These are phyloP conservation scores for Cutaneotrichosporon mucoides DNA, from an alignment of 1,284 basidiomycete genomes.

Conservation along the genomic window DNA sequence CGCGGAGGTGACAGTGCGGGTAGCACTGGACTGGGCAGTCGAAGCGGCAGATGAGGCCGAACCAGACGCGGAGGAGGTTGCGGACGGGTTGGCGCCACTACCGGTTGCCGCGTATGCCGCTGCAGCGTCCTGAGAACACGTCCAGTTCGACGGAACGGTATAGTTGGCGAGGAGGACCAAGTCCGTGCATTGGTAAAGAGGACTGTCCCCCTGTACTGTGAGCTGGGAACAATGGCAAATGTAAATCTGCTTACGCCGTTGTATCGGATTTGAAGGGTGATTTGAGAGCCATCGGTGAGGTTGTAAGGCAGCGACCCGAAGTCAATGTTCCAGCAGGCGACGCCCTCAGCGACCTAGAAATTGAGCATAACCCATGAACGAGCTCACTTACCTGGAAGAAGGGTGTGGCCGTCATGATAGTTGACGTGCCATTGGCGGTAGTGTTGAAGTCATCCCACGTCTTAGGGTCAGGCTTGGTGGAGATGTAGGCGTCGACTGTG, in stretches of 20 bases:
- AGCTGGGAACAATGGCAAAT: not conserved
- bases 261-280: constrained; percentile 38
- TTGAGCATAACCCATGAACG: too few relatives aligned
- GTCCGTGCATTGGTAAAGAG: constrained; percentile 71
- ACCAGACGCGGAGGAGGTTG: not conserved
- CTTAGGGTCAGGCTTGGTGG: constrained; percentile 57
- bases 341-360: constrained; percentile 53
- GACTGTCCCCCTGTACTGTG: constrained; percentile 60
- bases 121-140: constrained; percentile 45
- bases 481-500: constrained; percentile 55
- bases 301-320: constrained; percentile 52
- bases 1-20: too few relatives aligned
- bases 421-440: constrained; percentile 39
- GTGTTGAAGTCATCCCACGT: constrained; percentile 60
- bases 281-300: constrained; percentile 51
- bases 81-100: constrained; percentile 1
- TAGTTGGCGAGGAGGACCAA: constrained; percentile 59
- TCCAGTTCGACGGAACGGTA: constrained; percentile 51
- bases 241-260: constrained; percentile 22
- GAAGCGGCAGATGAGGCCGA: not conserved
- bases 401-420: constrained; percentile 47
- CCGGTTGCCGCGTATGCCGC: constrained; percentile 10
- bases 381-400: constrained; percentile 53
- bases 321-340: constrained; percentile 61
- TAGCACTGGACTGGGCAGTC: not conserved